Conservation (phyloP, 1,284 basidiomycete species). For the Trametes polyzona region DNA sequence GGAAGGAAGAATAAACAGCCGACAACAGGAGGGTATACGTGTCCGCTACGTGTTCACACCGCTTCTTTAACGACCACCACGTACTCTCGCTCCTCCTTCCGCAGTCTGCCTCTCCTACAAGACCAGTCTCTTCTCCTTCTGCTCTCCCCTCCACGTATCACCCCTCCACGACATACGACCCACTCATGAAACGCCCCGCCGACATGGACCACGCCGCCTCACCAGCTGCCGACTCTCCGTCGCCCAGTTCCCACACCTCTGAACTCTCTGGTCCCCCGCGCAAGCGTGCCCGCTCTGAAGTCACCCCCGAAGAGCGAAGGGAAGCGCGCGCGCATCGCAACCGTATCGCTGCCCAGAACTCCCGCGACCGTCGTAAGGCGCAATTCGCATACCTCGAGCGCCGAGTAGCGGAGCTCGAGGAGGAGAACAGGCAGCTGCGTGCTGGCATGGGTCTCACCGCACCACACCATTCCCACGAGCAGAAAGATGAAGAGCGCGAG, state of each 20-base stretch:
- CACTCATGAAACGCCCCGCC: conserved; percentile 37
- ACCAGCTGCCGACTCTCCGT: conserved; percentile 33
- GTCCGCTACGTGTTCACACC: conserved; percentile 29
- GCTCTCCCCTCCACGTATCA: conserved; percentile 32
- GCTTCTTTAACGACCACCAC: conserved; percentile 37
- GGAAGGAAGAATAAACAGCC: conserved; percentile 28
- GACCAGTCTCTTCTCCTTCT: conserved; percentile 32
- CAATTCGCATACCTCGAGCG: conserved; percentile 60
- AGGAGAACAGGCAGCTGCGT: conserved; percentile 49
- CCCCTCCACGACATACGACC: conserved; percentile 18
- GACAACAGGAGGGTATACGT: conserved; percentile 32
- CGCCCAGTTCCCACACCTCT: conserved; percentile 32
- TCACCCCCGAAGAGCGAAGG: conserved; percentile 72
- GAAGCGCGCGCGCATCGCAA: conserved; percentile 84
- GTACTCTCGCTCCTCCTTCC: conserved; percentile 33
- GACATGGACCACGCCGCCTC: conserved; percentile 32
- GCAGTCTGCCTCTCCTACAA: conserved; percentile 35
- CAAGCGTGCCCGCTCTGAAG: conserved; percentile 67
- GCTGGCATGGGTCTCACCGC: conserved; percentile 40
- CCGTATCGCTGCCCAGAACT: conserved; percentile 84
- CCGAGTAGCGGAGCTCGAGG: conserved; percentile 48
- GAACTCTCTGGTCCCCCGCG: conserved; percentile 52
- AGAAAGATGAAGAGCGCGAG: conserved; percentile 43
- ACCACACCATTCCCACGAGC: conserved; percentile 32
- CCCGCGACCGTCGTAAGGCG: conserved; percentile 78